Percentiles rank a stretch among this genome's conserved stretches.
These are phyloP conservation scores for Actinomortierella wolfii DNA, from an alignment of 371 early-diverging fungal species.

Conservation along the genomic window DNA sequence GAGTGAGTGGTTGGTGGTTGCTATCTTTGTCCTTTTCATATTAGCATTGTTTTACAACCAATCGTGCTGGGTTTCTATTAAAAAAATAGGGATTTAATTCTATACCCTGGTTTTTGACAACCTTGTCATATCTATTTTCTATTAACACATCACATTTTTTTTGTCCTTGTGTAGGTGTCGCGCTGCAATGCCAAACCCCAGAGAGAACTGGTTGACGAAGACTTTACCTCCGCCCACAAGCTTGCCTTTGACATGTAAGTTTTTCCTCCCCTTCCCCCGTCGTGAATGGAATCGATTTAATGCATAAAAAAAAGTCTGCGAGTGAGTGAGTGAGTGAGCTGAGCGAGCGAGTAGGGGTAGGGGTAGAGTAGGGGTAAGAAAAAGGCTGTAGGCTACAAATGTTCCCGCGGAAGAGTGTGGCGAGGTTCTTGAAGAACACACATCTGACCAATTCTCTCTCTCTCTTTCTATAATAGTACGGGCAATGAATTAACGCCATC, in stretches of 20 bases:
- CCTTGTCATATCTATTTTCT: too few relatives aligned
- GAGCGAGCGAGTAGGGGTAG: too few relatives aligned
- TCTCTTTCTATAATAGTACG: conserved; percentile 51
- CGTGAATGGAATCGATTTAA: conserved; percentile 1
- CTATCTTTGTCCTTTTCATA: neutral
- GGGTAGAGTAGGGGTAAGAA: too few relatives aligned
- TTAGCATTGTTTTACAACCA: neutral
- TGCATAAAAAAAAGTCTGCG: neutral
- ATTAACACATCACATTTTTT: neutral
- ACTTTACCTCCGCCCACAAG: conserved; percentile 90
- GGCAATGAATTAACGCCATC: conserved; percentile 95
- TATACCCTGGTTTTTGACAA: conserved; percentile 1
- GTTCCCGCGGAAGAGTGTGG: too few relatives aligned
- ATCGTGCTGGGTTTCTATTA: too few relatives aligned
- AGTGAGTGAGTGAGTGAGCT: neutral
- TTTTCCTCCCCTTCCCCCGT: neutral
- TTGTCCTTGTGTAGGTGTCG: conserved; percentile 53
- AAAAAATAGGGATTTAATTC: neutral
- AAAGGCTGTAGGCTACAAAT: too few relatives aligned
- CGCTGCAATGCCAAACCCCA: conserved; percentile 86
- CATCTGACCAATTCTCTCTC: too few relatives aligned
- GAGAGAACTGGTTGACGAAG: conserved; percentile 71
- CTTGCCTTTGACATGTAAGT: conserved; percentile 89
- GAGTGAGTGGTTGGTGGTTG: too few relatives aligned
- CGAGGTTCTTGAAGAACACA: too few relatives aligned